A percentile compares a stretch with the other conserved stretches of the same genome.
phyloP scores from a whole-genome alignment of 805 yeast genomes.

The Suhomyces emberorum region DNA sequence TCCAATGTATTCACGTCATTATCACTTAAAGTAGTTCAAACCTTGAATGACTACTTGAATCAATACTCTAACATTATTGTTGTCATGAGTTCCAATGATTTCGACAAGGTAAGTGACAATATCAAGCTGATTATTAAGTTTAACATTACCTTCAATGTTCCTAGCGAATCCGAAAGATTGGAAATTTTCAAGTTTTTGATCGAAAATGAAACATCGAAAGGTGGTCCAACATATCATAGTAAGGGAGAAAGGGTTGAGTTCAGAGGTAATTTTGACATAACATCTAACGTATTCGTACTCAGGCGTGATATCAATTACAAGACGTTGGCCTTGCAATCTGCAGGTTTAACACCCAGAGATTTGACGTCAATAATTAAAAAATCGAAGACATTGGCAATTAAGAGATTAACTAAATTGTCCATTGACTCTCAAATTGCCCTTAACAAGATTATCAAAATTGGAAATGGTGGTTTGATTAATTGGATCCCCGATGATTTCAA shows the following conservation, averaged over 20 bases:
- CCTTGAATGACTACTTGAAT: slow-evolving; percentile 52
- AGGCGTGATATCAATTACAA: slow-evolving; percentile 44
- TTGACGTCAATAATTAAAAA: slow-evolving; percentile 64
- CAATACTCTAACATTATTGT: slow-evolving; percentile 43
- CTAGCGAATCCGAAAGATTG: slow-evolving; percentile 70
- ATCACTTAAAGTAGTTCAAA: slow-evolving; percentile 52
- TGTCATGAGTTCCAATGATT: slow-evolving; percentile 67
- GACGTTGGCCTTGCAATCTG: slow-evolving; percentile 76
- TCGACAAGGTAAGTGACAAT: slow-evolving; percentile 63
- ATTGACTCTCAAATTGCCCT: slow-evolving; percentile 14
- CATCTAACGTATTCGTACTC: slow-evolving; percentile 18
- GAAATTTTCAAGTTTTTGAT: slow-evolving; percentile 56
- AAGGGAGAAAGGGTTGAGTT: slow-evolving; percentile 25
- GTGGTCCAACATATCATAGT: slow-evolving; percentile 15
- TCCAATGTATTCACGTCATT: slow-evolving; percentile 40
- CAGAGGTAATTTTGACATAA: slow-evolving; percentile 13
- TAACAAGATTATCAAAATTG: slow-evolving; percentile 35
- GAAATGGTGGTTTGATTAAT: slow-evolving; percentile 54
- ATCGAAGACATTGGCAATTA: slow-evolving; percentile 57
- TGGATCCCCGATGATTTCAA: slow-evolving; percentile 62
- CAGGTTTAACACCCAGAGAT: slow-evolving; percentile 88
- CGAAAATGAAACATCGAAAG: slow-evolving; percentile 15
- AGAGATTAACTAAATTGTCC: slow-evolving; percentile 41
- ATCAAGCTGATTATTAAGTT: slow-evolving; percentile 70
- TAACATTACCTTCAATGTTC: slow-evolving; percentile 73